Evolutionary conservation across 441 rosid species (phyloP), one percentile per base, ranked within the genome.

Genomic region (Pelargonium cotyledonis): DNA sequence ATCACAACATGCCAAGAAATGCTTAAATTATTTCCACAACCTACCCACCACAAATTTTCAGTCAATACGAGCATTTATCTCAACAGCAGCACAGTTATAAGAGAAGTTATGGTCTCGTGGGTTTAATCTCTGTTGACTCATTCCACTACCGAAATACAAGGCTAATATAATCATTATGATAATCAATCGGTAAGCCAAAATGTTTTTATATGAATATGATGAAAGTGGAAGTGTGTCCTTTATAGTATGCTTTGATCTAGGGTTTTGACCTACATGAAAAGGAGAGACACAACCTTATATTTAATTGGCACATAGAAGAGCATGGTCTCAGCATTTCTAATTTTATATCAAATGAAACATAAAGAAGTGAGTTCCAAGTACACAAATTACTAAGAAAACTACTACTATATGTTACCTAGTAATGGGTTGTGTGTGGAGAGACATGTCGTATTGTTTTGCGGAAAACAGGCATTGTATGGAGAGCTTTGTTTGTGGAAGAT

Each of bases 401-500:
- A 51, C 15, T 51, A 63, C 14, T 21, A 63, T 23, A 63, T 63
- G 15, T 63, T 26, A 9, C 31, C 8, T 44, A 62, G 76, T 61
- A 47, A 71, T 62, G 77, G 83, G 74, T 65, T 38, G 71, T 18
- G 73, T 26, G 66, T 8, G 65, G 62, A 67, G 79, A 49, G 73
- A 80, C 83, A 73, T 64, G 77, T 66, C 67, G 67, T 68, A 67
- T 51, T 51, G 68, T 76, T 70, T 0, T 68, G 23, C 15, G 82
- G 69, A 60, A 49, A 68, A 71, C n/a, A 5, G 26, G 16, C n/a
- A 26, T 9, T 19, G 57, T 21, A 79, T 66, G 62, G 68, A 68
- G 69, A 8, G 55, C 55, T 23, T 63, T 18, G 76, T 65, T 74
- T 67, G 23, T 58, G 58, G 63, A 67, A 72, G 77, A 76, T 74